Evolutionary conservation across 2,329 filamentous ascomycete species (phyloP).

Genomic region (Emericellopsis cladophorae): DNA sequence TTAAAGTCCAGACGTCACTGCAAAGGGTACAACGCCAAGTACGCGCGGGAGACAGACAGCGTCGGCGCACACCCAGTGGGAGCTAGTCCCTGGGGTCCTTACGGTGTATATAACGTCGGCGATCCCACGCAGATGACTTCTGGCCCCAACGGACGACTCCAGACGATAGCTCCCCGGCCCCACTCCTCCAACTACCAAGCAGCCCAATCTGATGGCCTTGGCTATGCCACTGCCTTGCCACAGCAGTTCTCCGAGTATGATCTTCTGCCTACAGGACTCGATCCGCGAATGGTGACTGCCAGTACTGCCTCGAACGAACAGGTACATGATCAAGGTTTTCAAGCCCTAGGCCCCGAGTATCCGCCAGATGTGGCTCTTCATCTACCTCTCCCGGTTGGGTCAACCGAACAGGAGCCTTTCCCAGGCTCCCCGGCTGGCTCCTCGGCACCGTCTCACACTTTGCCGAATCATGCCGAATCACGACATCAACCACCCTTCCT

Average conservation of each 20-base stretch:
- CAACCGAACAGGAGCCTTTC: too few relatives aligned
- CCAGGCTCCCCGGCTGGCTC: too few relatives aligned
- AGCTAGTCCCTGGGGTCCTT: too few relatives aligned
- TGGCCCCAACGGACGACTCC: conserved; percentile 16
- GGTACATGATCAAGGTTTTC: too few relatives aligned
- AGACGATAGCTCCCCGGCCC: conserved; percentile 39
- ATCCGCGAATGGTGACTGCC: background rate
- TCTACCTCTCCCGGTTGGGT: too few relatives aligned
- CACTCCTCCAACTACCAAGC: conserved; percentile 21
- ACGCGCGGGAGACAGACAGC: conserved; percentile 62
- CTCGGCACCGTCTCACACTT: too few relatives aligned
- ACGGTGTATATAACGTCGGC: conserved; percentile 19
- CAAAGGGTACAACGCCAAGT: conserved; percentile 71
- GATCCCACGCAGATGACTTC: conserved; percentile 7
- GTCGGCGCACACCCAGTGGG: conserved; percentile 25
- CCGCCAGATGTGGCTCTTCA: too few relatives aligned
- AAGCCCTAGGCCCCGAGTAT: too few relatives aligned
- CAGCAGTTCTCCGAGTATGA: background rate
- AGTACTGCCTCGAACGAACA: background rate
- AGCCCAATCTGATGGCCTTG: conserved; percentile 7
- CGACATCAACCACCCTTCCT: too few relatives aligned
- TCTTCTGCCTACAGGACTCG: background rate
- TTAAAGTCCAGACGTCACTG: conserved; percentile 75
- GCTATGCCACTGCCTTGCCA: conserved; percentile 1
- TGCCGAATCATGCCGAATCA: too few relatives aligned